Percentiles rank a stretch among this genome's conserved stretches.
Evolutionary conservation across 345 rosid genomes (phyloP).

Genomic region (Pistacia atlantica): DNA sequence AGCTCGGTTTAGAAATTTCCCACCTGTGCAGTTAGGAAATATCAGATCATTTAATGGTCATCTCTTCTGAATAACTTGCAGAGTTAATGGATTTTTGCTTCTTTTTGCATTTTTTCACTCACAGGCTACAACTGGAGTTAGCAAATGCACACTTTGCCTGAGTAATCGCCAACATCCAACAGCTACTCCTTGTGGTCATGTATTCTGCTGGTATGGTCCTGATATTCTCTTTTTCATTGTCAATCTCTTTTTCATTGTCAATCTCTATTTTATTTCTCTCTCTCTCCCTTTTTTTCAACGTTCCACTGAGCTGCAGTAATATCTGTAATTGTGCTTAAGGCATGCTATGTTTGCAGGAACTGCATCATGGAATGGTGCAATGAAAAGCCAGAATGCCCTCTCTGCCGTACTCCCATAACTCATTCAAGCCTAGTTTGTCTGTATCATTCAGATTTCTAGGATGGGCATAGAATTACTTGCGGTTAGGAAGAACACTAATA

Average conservation of each 20-base stretch:
- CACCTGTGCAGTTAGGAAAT: not conserved
- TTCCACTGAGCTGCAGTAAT: not conserved
- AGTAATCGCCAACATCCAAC: slow-evolving; percentile 83
- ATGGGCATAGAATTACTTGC: not conserved
- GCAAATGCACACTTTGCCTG: slow-evolving; percentile 90
- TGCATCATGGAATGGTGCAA: slow-evolving; percentile 99
- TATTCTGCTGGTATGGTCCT: slow-evolving; percentile 75
- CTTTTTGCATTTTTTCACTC: slow-evolving; percentile 23
- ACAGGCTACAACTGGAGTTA: slow-evolving; percentile 37
- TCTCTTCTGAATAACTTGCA: not conserved
- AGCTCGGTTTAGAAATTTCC: not conserved
- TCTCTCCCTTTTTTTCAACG: not conserved
- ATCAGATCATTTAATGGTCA: not conserved
- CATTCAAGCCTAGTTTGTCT: slow-evolving; percentile 87
- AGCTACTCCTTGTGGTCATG: slow-evolving; percentile 93
- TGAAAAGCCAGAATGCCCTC: slow-evolving; percentile 95
- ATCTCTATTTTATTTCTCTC: not conserved
- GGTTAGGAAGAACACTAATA: not conserved
- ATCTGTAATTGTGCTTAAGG: not conserved
- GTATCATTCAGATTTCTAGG: slow-evolving; percentile 84
- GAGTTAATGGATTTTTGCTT: not conserved
- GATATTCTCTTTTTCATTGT: not conserved
- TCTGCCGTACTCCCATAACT: slow-evolving; percentile 82
- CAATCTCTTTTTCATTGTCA: not conserved
- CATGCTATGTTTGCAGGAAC: slow-evolving; percentile 48